Base-by-base conservation (phyloP, 2,329 filamentous ascomycete genomes). In the Diaporthe citri region DNA sequence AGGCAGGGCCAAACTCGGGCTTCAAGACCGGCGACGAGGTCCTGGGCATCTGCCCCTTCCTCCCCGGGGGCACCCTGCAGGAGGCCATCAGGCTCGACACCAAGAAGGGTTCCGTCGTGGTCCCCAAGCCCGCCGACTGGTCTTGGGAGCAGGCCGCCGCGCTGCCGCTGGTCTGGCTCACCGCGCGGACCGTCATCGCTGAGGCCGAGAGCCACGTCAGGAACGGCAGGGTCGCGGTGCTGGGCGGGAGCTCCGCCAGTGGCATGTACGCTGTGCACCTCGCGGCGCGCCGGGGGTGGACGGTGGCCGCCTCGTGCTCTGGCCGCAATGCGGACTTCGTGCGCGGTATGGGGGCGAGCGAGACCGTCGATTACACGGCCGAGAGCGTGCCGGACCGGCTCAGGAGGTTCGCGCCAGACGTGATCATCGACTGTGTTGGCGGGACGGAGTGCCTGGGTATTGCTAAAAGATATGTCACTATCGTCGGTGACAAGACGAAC, bases 401-500 rank as follows among this genome's bases (percentile, higher is more conserved):
- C 6, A 39, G 20, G 22, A 15, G 17, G 6, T 77, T 76, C 22
- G 56, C 46, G 10, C 77, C 76, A 9, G 70, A 77, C 17, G 76
- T 51, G 28, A 72, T 78, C 12, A 57, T 77, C 17, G 77, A 78
- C 43, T 77, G 74, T 7, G 77, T 78, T 9, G 75, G 77, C n/a
- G 76, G 77, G 3, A 76, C 70, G 2, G 72, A 73, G 52, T 77
- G 76, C 22, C 56, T 77, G 28, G 75, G 72, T 5, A 55, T 78
- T 8, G 77, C 78, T 9, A 69, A 74, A 31, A 64, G 57, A 56
- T 77, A 78, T 31, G 77, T 79, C n/a, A 77, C 77, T 2, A 74
- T 79, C 17, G 77, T 78, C 9, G 77, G 78, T 10, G 77, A 79
- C 59, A 78, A 78, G 64, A 77, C 75, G 17, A 71, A 41, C 28